Conservation (phyloP, 2,329 filamentous ascomycete species). For the Mollisia scopiformis region DNA sequence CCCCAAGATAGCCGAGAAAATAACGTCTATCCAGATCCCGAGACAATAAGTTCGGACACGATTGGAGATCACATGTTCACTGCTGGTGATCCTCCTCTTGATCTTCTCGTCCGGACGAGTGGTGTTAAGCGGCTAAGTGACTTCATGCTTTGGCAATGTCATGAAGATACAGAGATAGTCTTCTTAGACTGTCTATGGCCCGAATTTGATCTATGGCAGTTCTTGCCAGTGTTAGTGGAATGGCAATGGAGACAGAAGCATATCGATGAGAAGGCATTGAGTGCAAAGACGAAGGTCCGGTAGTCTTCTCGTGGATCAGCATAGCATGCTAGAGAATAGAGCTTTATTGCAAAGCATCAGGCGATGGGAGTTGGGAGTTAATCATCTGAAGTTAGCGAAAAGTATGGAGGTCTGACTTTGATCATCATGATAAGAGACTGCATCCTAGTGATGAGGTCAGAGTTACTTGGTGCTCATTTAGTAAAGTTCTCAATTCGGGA, state of each 20-base stretch:
- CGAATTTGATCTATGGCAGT: slow-evolving; percentile 92
- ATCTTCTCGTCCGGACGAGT: slow-evolving; percentile 89
- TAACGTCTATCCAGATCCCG: slow-evolving; percentile 69
- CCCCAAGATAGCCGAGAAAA: slow-evolving; percentile 30
- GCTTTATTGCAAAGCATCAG: not conserved
- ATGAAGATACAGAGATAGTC: slow-evolving; percentile 88
- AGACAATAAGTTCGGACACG: slow-evolving; percentile 82
- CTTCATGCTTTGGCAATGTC: slow-evolving; percentile 99
- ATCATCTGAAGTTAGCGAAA: not conserved
- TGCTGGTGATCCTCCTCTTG: slow-evolving; percentile 80
- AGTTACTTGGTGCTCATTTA: too few species aligned
- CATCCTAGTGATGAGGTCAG: not conserved
- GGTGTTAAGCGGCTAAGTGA: slow-evolving; percentile 92
- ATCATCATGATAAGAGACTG: not conserved
- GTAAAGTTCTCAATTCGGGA: too few species aligned
- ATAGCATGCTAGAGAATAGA: not conserved
- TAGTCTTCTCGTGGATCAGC: not conserved
- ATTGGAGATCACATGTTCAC: slow-evolving; percentile 89
- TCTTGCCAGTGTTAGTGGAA: slow-evolving; percentile 88
- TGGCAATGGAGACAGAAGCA: slow-evolving; percentile 69
- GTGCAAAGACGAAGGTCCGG: slow-evolving; percentile 26
- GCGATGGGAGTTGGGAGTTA: not conserved
- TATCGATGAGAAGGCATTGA: slow-evolving; percentile 33
- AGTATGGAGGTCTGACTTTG: not conserved
- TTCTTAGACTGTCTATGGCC: slow-evolving; percentile 95